Percentiles rank a stretch among this genome's conserved stretches.
Evolutionary conservation across 805 yeast species (phyloP).

Genomic region (Starmerella gropengiesseri): DNA sequence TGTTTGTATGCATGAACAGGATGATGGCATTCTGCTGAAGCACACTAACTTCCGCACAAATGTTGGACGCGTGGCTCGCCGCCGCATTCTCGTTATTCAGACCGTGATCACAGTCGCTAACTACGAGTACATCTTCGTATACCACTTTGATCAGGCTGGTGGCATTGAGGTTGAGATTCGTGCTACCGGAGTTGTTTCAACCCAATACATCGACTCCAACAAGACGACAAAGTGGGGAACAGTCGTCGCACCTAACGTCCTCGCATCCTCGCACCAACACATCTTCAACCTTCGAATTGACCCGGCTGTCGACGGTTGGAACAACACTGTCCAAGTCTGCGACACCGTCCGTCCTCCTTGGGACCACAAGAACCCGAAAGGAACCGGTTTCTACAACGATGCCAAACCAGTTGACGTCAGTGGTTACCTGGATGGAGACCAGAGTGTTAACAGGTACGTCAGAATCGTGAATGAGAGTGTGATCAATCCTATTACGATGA

Average conservation of each 20-base stretch:
- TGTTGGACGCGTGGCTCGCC: slow-evolving; percentile 63
- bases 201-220: slow-evolving; percentile 70
- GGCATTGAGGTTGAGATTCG: slow-evolving; percentile 67
- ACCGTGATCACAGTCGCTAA: slow-evolving; percentile 76
- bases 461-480: slow-evolving; percentile 64
- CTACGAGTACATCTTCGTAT: slow-evolving; percentile 65
- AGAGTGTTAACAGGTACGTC: slow-evolving; percentile 60
- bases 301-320: slow-evolving; percentile 71
- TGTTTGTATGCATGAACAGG: slow-evolving; percentile 77
- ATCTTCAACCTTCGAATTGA: slow-evolving; percentile 68
- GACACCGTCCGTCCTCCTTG: slow-evolving; percentile 54
- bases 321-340: slow-evolving; percentile 62
- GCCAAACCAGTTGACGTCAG: slow-evolving; percentile 57
- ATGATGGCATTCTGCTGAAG: slow-evolving; percentile 64
- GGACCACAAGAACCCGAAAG: slow-evolving; percentile 49
- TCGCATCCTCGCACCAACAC: slow-evolving; percentile 81
- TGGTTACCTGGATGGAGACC: slow-evolving; percentile 61
- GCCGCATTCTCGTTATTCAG: slow-evolving; percentile 68
- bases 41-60: slow-evolving; percentile 68
- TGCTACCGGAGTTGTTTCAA: slow-evolving; percentile 78
- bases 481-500: slow-evolving; percentile 56
- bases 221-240: slow-evolving; percentile 61
- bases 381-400: slow-evolving; percentile 57
- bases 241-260: slow-evolving; percentile 62
- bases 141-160: slow-evolving; percentile 68